Conservation (phyloP, 2,329 filamentous ascomycete genomes). For the Sclerotinia spermophila region DNA sequence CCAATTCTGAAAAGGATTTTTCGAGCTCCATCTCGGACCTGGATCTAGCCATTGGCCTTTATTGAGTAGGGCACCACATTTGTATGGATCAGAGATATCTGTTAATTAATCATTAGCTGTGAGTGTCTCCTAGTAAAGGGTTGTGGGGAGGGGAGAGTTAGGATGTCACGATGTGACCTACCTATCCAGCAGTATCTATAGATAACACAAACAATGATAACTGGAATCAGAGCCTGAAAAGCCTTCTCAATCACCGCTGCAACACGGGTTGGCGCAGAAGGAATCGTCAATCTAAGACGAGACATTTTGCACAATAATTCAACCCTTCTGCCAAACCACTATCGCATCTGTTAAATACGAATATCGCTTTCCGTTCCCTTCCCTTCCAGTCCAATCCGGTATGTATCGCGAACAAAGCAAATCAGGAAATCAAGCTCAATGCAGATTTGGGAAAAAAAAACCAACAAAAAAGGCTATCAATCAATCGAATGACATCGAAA, state of each 20-base stretch:
- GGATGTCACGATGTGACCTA: constrained; percentile 21
- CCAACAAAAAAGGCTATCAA: not conserved
- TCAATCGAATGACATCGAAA: not conserved
- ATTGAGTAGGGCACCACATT: constrained; percentile 50
- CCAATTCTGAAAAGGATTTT: constrained; percentile 47
- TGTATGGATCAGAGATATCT: constrained; percentile 46
- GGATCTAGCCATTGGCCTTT: constrained; percentile 49
- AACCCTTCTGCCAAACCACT: not conserved
- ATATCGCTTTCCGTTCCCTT: not conserved
- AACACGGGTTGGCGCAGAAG: constrained; percentile 10
- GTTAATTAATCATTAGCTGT: constrained; percentile 1
- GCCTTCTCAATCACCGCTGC: constrained; percentile 20
- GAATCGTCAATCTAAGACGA: constrained; percentile 15
- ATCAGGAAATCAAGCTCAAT: not conserved
- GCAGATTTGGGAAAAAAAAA: not conserved
- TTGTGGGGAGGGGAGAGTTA: not conserved
- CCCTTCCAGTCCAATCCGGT: not conserved
- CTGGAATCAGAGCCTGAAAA: constrained; percentile 26
- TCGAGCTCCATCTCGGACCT: constrained; percentile 32
- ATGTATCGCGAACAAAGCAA: not conserved
- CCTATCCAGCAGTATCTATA: constrained; percentile 36
- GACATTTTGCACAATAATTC: constrained; percentile 11
- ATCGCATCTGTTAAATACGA: not conserved
- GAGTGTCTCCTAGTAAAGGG: not conserved
- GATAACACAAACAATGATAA: constrained; percentile 28